A percentile compares a stretch with the other conserved stretches of the same genome.
Conservation (phyloP, 2,329 filamentous ascomycete species). For the Botrytis elliptica region DNA sequence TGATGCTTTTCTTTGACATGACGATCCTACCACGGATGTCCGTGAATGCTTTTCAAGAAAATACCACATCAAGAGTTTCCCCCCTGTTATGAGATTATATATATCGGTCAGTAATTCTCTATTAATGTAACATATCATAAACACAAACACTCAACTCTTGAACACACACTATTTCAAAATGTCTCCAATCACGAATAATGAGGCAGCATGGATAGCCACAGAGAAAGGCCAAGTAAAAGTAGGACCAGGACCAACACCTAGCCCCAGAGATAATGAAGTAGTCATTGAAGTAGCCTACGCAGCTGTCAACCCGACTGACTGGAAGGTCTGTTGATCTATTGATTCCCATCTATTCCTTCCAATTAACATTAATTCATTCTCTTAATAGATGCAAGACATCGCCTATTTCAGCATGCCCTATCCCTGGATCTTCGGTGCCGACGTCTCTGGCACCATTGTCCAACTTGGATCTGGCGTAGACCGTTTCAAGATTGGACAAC, state of each 20-base stretch:
- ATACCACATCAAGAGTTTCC: no score
- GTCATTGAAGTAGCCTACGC: slow-evolving; percentile 41
- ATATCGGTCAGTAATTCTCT: not conserved
- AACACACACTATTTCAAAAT: not conserved
- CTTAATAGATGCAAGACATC: slow-evolving; percentile 27
- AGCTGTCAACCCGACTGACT: slow-evolving; percentile 44
- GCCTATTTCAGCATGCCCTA: slow-evolving; percentile 23
- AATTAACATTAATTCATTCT: not conserved
- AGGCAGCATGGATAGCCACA: slow-evolving; percentile 33
- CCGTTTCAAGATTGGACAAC: slow-evolving; percentile 42
- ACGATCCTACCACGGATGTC: not conserved
- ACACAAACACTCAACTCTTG: not conserved
- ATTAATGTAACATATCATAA: not conserved
- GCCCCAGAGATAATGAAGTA: slow-evolving; percentile 37
- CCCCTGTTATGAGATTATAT: not conserved
- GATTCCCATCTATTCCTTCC: slow-evolving; percentile 36
- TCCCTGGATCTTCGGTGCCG: slow-evolving; percentile 33
- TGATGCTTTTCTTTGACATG: not conserved
- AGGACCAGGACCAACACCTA: slow-evolving; percentile 40
- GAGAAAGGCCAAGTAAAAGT: slow-evolving; percentile 40
- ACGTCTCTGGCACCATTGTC: slow-evolving; percentile 35
- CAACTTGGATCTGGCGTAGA: slow-evolving; percentile 47
- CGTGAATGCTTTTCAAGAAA: not conserved
- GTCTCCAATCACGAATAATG: slow-evolving; percentile 24
- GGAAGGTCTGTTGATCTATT: slow-evolving; percentile 34